Conservation (phyloP, 805 yeast genomes). For the Teunomyces barrocoloradensis region DNA sequence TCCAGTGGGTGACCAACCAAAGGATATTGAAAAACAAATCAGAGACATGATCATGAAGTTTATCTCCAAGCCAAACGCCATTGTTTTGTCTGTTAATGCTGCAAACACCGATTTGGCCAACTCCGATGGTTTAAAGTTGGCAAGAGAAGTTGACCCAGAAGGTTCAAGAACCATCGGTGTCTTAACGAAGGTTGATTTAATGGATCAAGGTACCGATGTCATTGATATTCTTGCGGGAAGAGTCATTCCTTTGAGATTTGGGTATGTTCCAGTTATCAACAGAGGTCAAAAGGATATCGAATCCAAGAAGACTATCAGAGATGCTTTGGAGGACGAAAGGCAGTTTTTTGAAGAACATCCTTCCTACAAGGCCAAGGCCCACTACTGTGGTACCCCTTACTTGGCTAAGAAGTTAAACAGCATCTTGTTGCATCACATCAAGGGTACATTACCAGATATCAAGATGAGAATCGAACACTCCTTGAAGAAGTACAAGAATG, state of each 20-base stretch:
- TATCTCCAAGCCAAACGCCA: conserved; percentile 93
- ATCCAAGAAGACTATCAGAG: conserved; percentile 78
- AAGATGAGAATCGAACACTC: conserved; percentile 73
- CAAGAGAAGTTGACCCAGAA: conserved; percentile 97
- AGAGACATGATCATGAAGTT: conserved; percentile 90
- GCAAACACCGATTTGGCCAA: conserved; percentile 95
- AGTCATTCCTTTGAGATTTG: conserved; percentile 91
- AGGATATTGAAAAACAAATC: conserved; percentile 92
- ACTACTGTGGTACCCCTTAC: conserved; percentile 98
- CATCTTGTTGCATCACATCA: conserved; percentile 83
- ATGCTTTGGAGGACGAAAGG: conserved; percentile 79
- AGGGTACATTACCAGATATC: conserved; percentile 69
- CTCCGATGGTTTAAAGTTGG: conserved; percentile 92
- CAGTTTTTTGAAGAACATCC: conserved; percentile 85
- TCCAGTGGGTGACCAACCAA: conserved; percentile 98
- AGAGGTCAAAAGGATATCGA: conserved; percentile 98
- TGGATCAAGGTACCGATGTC: conserved; percentile 98
- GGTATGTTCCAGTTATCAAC: conserved; percentile 82
- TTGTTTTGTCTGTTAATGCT: conserved; percentile 82
- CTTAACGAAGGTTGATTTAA: conserved; percentile 89
- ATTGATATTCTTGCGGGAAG: conserved; percentile 93
- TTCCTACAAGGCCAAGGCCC: conserved; percentile 87
- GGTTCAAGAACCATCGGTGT: conserved; percentile 97
- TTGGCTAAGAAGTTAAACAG: conserved; percentile 88
- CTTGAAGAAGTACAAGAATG: conserved; percentile 67